Percentiles rank a stretch among this genome's conserved stretches.
These are phyloP conservation scores for Ceratobasidium sp. DNA, from an alignment of 1,284 basidiomycete species.

Conservation along the genomic window DNA sequence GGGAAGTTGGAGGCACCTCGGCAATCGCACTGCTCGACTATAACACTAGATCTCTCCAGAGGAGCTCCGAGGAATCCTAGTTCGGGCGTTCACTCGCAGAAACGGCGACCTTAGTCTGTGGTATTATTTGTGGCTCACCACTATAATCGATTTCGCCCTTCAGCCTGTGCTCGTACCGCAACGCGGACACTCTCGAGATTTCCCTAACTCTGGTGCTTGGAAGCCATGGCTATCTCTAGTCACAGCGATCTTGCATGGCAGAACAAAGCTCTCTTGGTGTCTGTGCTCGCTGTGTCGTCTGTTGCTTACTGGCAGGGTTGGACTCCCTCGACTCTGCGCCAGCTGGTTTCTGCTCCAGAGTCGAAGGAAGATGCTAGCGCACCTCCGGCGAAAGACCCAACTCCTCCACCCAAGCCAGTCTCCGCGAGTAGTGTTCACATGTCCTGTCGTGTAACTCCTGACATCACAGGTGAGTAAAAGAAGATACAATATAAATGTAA, in stretches of 20 bases:
- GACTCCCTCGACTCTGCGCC: constrained; percentile 20
- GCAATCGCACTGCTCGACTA: not conserved
- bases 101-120: not conserved
- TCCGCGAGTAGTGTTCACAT: constrained; percentile 37
- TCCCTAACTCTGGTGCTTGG: not conserved
- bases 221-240: constrained; percentile 3
- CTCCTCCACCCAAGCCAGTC: constrained; percentile 23
- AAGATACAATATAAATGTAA: not conserved
- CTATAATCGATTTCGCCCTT: not conserved
- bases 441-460: constrained; percentile 43
- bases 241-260: not conserved
- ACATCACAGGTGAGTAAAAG: constrained; percentile 42
- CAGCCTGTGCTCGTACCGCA: not conserved
- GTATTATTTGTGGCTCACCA: not conserved
- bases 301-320: constrained; percentile 29
- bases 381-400: not conserved
- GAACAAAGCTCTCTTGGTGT: constrained; percentile 20
- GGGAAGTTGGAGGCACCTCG: constrained; percentile 13
- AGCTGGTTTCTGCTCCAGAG: not conserved
- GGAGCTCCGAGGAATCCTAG: not conserved
- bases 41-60: not conserved
- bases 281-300: constrained; percentile 9
- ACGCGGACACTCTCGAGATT: no score
- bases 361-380: constrained; percentile 6
- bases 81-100: not conserved